Evolutionary conservation across 2,329 filamentous ascomycete species (phyloP), one percentile per base, ranked within the genome.

Genomic region (Colletotrichum endophyticum): DNA sequence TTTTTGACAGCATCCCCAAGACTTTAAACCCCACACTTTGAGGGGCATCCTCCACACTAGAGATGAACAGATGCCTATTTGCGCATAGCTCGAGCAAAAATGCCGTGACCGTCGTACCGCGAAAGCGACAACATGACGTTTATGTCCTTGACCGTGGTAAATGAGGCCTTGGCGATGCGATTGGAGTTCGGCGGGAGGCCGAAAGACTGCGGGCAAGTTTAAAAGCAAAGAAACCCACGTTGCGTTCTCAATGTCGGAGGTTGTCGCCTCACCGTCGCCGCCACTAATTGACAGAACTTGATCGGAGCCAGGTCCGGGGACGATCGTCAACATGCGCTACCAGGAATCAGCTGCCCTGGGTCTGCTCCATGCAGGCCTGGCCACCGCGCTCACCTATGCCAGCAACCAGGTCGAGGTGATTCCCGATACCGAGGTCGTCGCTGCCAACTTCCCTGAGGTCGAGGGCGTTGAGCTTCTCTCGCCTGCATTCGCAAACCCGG

Each of bases 331-430:
- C 5, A 76, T 76, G 73, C 73, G 57, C 30, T 59, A 64, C 49
- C 70, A 69, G 25, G n/a, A 66, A 13, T 22, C 56, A 6, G 59
- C 57, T 34, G 39, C 67, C 12, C 27, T 73, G 6, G 78, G 75
- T 11, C 74, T 82, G 7, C 56, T 81, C 2, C 79, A 70, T 8
- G 78, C 72, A 13, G 75, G 79, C 44, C 44, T 81, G 49, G 76
- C 70, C 4, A 32, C 73, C 3, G 81, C 79, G 6, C 66, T 79
- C 19, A 72, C 74, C 4, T 83, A 83, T 22, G 80, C 81, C 22
- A 70, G 79, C 25, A 83, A 83, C 66, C 82, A 81, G n/a, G 79
- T 67, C 1, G 34, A 70, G 3, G 72, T 82, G 2, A 36, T 78
- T 6, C 80, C 76, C 5, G 82, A 83, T 39, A 70, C 66, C 4